Evolutionary conservation across 2,329 filamentous ascomycete genomes (phyloP), one percentile per base, ranked within the genome.

Genomic region (Corniculantispora saksenae): DNA sequence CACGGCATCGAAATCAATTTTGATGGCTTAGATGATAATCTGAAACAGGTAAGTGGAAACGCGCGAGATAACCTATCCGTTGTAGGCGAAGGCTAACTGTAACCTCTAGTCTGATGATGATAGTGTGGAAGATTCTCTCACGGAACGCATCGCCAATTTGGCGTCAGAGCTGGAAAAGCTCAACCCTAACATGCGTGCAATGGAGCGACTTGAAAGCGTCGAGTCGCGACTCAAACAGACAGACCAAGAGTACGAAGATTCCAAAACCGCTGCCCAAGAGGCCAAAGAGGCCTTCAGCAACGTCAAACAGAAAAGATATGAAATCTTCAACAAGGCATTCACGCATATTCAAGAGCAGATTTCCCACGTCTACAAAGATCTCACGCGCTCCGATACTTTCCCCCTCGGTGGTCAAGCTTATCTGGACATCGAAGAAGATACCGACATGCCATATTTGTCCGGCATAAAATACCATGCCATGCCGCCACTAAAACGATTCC

Each of bases 391-490:
- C 48, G 86, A 91, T 40, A 90, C 91, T n/a, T 97, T 97, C 76
- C 94, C 94, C 0, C 85, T 98, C n/a, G 95, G 95, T 71, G 95
- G 95, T 10, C 86, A 89, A 76, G 87, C 88, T 1, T 97, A 97
- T 74, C 88, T 99, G 56, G 94, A 97, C 74, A 94, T 96, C 66
- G 88, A 90, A 76, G 94, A 97, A 75, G 94, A 99, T 76, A 92
- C 90, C n/a, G 93, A 97, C 69, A 94, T 97, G 73, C 95, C 95
- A 0, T 99, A 98, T 77, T 86, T 97, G 4, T 93, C 92, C 48
- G 95, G 95, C 38, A 93, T 99, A 79, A 97, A 97, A 75, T 99
- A 99, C 79, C 94, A 98, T 76, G 96, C 95, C 68, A 99, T 98
- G 94, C 95, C 95, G 23, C 95, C 95, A 1, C 87, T 97, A 68